Evolutionary conservation across 1,284 basidiomycete species (phyloP), one percentile per base, ranked within the genome.

Genomic region (Ceratobasidium theobromae): DNA sequence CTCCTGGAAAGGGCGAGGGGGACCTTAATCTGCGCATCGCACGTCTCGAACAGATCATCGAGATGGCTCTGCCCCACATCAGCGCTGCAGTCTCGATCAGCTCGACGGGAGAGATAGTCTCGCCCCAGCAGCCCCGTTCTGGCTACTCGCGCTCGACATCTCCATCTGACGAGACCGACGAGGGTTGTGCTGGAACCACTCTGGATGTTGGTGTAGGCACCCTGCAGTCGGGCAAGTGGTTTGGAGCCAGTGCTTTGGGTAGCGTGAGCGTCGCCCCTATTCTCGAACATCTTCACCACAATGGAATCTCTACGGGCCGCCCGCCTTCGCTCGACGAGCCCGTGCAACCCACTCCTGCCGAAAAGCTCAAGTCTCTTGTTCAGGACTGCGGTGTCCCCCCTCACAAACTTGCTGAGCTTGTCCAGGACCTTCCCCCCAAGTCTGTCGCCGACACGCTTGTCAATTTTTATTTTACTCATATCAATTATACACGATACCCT

Each of bases 401-500:
- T 2, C 89, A 93, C 71, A 93, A 93, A 76, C 86, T 95, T 51
- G 86, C 89, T 3, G 91, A 95, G 74, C 82, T 95, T n/a, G 80
- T 95, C 38, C 87, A 91, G 74, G 93, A 95, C 72, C 81, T 96
- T 40, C 93, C 93, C 27, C 87, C 89, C 1, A 84, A 84, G 67
- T 80, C 84, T 65, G 81, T 87, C 41, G 87, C 89, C 3, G 86
- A 91, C 71, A 83, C 84, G 32, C 82, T 92, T 16, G 79, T 92
- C 67, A 86, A 91, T 71, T 84, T 87, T 73, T 92, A 92, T 71
- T 92, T 92, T 72, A 76, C 78, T 38, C 52, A 58, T 48, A 94
- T 95, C 76, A 97, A 97, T 74, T 93, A 91, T 83, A 93, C 93
- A n/a, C 86, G 94, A 41, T 95, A 96, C 76, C 94, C 94, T 30